Base-by-base conservation (phyloP, 2,329 filamentous ascomycete species). In the Tricladium varicosporioides region DNA sequence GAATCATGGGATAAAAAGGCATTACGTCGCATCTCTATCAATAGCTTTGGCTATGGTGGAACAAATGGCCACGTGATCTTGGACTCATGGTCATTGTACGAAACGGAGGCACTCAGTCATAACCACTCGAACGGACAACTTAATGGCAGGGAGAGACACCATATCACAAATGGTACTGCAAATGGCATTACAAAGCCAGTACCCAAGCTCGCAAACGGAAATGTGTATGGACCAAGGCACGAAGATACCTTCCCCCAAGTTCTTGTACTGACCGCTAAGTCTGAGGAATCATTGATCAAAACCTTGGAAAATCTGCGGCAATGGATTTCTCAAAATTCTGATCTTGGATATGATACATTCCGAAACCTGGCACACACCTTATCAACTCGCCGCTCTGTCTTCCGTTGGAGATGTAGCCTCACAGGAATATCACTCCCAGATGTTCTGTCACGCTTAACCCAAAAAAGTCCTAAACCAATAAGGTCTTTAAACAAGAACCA, bases 11-110 rank as follows among this genome's bases (percentile, higher is more conserved):
- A n/a, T n/a, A n/a, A n/a, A n/a, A n/a, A n/a, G n/a, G n/a, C n/a
- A n/a, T n/a, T n/a, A n/a, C n/a, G n/a, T n/a, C n/a, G n/a, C n/a
- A n/a, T n/a, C n/a, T n/a, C n/a, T n/a, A n/a, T n/a, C n/a, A n/a
- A n/a, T n/a, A n/a, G n/a, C n/a, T 65, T 79, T 48, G 76, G 76
- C 0, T 78, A 75, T 27, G 76, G 77, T 5, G 76, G 77, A n/a
- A 74, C 75, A n/a, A 79, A 79, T 58, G 74, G 72, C 2, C 76
- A 78, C 60, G 69, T 70, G 2, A 70, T 78, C 2, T 64, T 66
- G 56, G 67, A 71, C 44, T 42, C 27, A 42, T 27, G 18, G 40
- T 40, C 40, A 9, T 22, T 19, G 15, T 27, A 48, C 18, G n/a
- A 48, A 22, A 11, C 14, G 14, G 46, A 22, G 44, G 11, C 22